A percentile compares a stretch with the other conserved stretches of the same genome.
phyloP scores from a whole-genome alignment of 1,139 yeast species.

The Geotrichum aggregatum region DNA sequence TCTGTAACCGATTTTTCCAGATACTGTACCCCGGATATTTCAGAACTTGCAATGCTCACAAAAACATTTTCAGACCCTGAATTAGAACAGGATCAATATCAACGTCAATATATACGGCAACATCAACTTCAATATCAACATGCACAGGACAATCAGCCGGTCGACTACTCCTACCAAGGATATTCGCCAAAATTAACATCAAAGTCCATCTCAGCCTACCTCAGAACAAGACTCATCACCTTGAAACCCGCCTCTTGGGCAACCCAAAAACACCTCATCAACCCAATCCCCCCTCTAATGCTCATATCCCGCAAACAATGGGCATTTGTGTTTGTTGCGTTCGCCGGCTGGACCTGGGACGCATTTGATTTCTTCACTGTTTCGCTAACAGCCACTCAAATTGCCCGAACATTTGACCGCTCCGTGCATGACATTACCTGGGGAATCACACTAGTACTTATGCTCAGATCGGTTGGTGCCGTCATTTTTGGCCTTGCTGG shows the following conservation, averaged over 20 bases:
- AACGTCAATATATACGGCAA: no score
- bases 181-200: conserved; percentile 25
- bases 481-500: conserved; percentile 61
- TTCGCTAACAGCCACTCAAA: conserved; percentile 53
- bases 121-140: no score
- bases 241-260: conserved; percentile 42
- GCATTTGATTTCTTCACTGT: conserved; percentile 75
- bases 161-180: background rate
- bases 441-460: conserved; percentile 76
- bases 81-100: no score
- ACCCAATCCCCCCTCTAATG: conserved; percentile 53
- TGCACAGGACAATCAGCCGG: no score
- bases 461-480: conserved; percentile 80
- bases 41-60: no score
- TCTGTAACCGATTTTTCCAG: no score
- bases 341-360: conserved; percentile 74
- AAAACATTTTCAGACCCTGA: no score
- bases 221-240: conserved; percentile 43
- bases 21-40: no score
- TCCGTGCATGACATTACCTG: conserved; percentile 58
- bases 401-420: conserved; percentile 53
- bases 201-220: conserved; percentile 38
- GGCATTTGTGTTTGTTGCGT: conserved; percentile 59
- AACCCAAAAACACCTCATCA: conserved; percentile 36
- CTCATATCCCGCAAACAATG: conserved; percentile 50